These are phyloP conservation scores for Luffa aegyptiaca DNA, from an alignment of 306 rosid species.

Conservation along the genomic window DNA sequence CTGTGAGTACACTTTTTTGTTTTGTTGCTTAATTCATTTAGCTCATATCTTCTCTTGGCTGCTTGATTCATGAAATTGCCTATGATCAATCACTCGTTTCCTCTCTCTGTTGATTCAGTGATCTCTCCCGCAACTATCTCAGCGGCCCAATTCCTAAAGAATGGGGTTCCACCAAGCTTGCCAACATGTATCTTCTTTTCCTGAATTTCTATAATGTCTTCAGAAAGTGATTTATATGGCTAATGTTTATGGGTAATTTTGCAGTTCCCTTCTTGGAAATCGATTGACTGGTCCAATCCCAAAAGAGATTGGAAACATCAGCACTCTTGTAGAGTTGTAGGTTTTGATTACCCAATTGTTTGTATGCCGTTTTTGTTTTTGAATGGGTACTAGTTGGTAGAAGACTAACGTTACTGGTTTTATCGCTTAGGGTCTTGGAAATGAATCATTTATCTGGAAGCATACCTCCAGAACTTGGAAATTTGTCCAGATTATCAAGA, in stretches of 20 bases:
- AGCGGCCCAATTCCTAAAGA: constrained; percentile 23
- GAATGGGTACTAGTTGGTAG: neutral
- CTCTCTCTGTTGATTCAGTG: constrained; percentile 9
- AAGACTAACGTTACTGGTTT: neutral
- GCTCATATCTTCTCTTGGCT: neutral
- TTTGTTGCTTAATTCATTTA: neutral
- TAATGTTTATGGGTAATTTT: neutral
- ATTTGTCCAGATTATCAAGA: constrained; percentile 30
- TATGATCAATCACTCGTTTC: neutral
- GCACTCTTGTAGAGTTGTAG: constrained; percentile 54
- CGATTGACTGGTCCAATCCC: constrained; percentile 64
- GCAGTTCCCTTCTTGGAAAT: constrained; percentile 54
- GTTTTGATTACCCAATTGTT: constrained; percentile 11
- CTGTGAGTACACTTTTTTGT: neutral
- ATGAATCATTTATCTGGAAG: constrained; percentile 48
- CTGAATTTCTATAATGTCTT: neutral
- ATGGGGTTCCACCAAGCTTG: constrained; percentile 15
- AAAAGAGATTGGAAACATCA: constrained; percentile 46
- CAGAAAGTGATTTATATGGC: neutral
- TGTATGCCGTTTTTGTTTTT: neutral
- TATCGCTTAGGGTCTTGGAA: constrained; percentile 32
- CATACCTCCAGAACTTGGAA: constrained; percentile 58
- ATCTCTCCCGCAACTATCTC: constrained; percentile 28
- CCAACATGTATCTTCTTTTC: constrained; percentile 3
- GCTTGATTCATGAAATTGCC: neutral